Base-by-base conservation (phyloP, 805 yeast species). In the Debaryomyces prosopidis region DNA sequence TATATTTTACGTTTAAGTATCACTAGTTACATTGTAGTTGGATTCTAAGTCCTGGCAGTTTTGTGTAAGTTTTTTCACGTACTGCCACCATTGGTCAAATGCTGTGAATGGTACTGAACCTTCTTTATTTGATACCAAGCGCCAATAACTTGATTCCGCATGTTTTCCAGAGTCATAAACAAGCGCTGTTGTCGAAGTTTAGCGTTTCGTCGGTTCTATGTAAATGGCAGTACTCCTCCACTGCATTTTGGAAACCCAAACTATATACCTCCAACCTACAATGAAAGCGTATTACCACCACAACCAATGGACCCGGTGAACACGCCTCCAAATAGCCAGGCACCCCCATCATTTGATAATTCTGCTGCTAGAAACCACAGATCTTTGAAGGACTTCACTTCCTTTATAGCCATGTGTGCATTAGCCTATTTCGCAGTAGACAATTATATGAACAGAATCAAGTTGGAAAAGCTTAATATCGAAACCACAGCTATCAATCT, bases 371-470 rank as follows among this genome's bases (percentile, higher is more conserved):
- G 35, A 20, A 28, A 31, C 23, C 44, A 47, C 6, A 37, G 27
- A 4, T 36, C 41, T 6, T 26, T 73, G 4, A 60, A 63, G 43
- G 84, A 78, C 19, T 37, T 77, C 3, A 63, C 76, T 0, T 51
- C 75, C 2, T 59, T 76, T 17, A 33, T 78, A 1, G 74, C 79
- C 1, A 69, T 77, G 54, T 48, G 68, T 5, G 64, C 76, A 7
- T 53, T 80, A 40, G 62, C 76, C 1, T 80, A 74, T 52, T 61
- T 80, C 41, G 81, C 84, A 1, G 47, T 79, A 7, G 84, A 80
- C 51, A 78, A 76, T 53, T 80, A 80, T 54, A 56, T 65, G 11
- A 62, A 63, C 9, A 61, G 82, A 20, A 53, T 70, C 12, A 62
- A 58, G 39, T 52, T 77, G 45, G 78, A 57, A 37, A 69, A 70